These are phyloP conservation scores for Komagataella ulmi DNA, from an alignment of 805 yeast genomes.

Conservation along the genomic window DNA sequence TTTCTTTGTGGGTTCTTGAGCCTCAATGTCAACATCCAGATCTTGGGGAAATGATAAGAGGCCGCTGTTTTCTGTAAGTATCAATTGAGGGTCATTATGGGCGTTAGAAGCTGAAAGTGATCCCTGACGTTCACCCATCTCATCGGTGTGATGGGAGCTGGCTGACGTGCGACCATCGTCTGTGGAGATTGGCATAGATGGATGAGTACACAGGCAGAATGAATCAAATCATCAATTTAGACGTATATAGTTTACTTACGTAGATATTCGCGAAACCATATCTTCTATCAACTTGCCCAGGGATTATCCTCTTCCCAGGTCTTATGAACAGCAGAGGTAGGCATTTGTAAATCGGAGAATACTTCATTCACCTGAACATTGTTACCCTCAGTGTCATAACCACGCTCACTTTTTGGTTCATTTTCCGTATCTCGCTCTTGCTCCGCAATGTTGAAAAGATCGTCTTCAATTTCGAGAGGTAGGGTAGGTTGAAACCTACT, in stretches of 20 bases:
- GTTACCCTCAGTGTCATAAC: constrained; percentile 5
- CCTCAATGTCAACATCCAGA: neutral
- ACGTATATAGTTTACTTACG: neutral
- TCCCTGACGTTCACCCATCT: neutral
- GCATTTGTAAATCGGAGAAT: constrained; percentile 34
- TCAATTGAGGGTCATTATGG: neutral
- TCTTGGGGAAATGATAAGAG: neutral
- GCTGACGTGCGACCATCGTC: neutral
- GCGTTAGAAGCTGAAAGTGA: neutral
- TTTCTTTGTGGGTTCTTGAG: neutral
- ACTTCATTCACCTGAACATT: constrained; percentile 27
- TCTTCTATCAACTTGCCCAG: constrained; percentile 27
- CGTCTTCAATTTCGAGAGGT: constrained; percentile 59
- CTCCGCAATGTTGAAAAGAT: constrained; percentile 54
- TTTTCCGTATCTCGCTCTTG: neutral
- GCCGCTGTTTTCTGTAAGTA: neutral
- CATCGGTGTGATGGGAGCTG: neutral
- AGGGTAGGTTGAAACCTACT: constrained; percentile 55
- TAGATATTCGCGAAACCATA: neutral
- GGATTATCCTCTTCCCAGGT: constrained; percentile 50
- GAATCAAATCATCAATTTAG: neutral
- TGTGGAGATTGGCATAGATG: neutral
- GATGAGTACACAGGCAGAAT: neutral
- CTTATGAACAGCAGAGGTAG: constrained; percentile 35
- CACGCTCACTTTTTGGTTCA: constrained; percentile 7